Percentiles rank a stretch among this genome's conserved stretches.
Evolutionary conservation across 1,139 yeast genomes (phyloP).

Genomic region (Debaryomyces coudertii): DNA sequence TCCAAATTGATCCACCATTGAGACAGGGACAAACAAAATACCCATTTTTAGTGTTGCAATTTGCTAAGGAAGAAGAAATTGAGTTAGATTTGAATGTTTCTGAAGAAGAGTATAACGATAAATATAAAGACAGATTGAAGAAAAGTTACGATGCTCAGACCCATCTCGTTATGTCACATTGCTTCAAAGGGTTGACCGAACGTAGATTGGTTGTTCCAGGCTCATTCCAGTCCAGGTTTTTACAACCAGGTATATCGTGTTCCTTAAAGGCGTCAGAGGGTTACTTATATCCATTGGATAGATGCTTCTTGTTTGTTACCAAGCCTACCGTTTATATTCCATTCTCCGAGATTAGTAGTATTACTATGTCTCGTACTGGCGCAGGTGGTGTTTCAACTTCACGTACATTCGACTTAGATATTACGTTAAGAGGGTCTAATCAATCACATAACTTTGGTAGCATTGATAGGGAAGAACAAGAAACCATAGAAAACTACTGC

Average conservation of each 20-base stretch:
- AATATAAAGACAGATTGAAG: constrained; percentile 77
- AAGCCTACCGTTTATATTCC: constrained; percentile 95
- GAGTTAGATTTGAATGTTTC: constrained; percentile 87
- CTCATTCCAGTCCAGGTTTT: constrained; percentile 69
- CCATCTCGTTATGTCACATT: constrained; percentile 84
- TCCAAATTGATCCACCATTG: constrained; percentile 93
- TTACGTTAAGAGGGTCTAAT: constrained; percentile 65
- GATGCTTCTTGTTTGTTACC: constrained; percentile 86
- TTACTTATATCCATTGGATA: constrained; percentile 84
- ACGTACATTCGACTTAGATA: constrained; percentile 91
- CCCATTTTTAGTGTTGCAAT: constrained; percentile 89
- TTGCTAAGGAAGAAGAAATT: constrained; percentile 85
- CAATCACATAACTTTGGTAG: constrained; percentile 85
- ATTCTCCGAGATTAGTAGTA: constrained; percentile 71
- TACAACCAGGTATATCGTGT: constrained; percentile 86
- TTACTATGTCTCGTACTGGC: constrained; percentile 89
- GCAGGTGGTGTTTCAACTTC: constrained; percentile 74
- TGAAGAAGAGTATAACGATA: constrained; percentile 76
- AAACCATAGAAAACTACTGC: constrained; percentile 72
- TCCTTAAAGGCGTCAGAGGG: constrained; percentile 96
- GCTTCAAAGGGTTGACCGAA: constrained; percentile 88
- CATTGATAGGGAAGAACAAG: constrained; percentile 89
- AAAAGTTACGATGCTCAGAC: constrained; percentile 81
- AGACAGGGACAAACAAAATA: constrained; percentile 94
- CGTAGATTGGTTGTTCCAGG: constrained; percentile 87